A percentile compares a stretch with the other conserved stretches of the same genome.
Evolutionary conservation across 2,329 filamentous ascomycete species (phyloP).

Genomic region (Exophiala sp.): DNA sequence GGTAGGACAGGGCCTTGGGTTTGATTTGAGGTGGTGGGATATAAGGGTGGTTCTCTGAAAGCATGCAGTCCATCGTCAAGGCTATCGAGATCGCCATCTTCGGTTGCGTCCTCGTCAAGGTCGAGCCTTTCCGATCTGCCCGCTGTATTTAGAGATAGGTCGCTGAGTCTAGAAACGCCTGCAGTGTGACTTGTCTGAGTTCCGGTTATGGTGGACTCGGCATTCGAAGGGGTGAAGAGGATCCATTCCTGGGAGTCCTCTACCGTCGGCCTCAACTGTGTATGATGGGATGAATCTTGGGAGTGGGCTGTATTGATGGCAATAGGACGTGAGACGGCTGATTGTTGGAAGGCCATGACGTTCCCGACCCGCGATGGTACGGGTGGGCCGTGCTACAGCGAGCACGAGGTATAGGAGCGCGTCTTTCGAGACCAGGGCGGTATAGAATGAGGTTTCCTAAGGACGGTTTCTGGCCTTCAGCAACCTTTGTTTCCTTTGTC

Average conservation of each 20-base stretch:
- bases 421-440: neutral
- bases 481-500: constrained; percentile 6
- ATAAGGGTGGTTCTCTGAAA: constrained; percentile 64
- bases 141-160: constrained; percentile 71
- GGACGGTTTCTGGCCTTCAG: constrained; percentile 7
- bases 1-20: constrained; percentile 70
- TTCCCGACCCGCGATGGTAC: constrained; percentile 18
- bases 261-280: constrained; percentile 13
- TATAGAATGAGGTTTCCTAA: neutral
- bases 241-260: constrained; percentile 92
- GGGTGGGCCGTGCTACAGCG: constrained; percentile 13
- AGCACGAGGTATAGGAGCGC: constrained; percentile 12
- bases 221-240: constrained; percentile 76
- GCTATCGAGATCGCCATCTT: constrained; percentile 82
- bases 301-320: constrained; percentile 16
- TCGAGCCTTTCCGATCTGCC: constrained; percentile 49
- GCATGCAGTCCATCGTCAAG: constrained; percentile 88
- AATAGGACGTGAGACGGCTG: constrained; percentile 22
- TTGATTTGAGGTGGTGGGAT: constrained; percentile 40
- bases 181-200: constrained; percentile 64
- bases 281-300: constrained; percentile 29
- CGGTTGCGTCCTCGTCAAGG: constrained; percentile 48
- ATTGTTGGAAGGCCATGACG: constrained; percentile 26
- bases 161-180: constrained; percentile 71
- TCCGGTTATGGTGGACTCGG: constrained; percentile 62